Percentiles rank a stretch among this genome's conserved stretches.
These are phyloP conservation scores for Aureobasidium mangrovei DNA, from an alignment of 2,329 filamentous ascomycete species.

Conservation along the genomic window DNA sequence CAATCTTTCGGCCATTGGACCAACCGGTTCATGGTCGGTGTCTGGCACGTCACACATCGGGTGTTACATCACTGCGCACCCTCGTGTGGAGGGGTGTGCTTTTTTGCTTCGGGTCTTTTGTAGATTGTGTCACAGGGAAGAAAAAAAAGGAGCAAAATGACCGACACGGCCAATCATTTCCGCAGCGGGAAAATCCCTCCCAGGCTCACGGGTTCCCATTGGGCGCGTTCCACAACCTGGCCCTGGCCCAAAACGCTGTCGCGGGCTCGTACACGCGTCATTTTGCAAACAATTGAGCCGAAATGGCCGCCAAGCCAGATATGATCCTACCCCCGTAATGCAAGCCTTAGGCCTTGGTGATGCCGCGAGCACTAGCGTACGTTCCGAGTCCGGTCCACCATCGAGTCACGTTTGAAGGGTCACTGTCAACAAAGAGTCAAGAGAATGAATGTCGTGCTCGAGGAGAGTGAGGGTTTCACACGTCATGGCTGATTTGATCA, in stretches of 20 bases:
- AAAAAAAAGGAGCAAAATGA: neutral
- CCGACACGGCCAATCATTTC: conserved; percentile 6
- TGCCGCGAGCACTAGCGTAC: neutral
- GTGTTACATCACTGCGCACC: no score
- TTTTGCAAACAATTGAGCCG: neutral
- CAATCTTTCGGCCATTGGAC: no score
- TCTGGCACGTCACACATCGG: no score
- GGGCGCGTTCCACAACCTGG: neutral
- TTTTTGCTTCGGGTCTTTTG: no score
- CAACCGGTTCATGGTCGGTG: no score
- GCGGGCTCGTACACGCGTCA: conserved; percentile 2
- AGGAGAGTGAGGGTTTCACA: neutral
- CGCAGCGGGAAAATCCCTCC: neutral
- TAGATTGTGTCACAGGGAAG: no score
- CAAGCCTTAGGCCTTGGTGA: conserved; percentile 11
- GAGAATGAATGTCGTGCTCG: neutral
- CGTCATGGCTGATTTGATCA: neutral
- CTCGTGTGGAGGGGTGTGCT: no score
- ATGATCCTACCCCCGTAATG: neutral
- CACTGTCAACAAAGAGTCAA: conserved; percentile 1
- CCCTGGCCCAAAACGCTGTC: neutral
- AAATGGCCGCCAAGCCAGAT: neutral
- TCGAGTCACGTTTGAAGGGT: conserved; percentile 10
- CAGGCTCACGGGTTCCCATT: neutral
- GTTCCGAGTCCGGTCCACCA: neutral